phyloP scores from a whole-genome alignment of 257 asterid genomes.

The Plantago ovata region DNA sequence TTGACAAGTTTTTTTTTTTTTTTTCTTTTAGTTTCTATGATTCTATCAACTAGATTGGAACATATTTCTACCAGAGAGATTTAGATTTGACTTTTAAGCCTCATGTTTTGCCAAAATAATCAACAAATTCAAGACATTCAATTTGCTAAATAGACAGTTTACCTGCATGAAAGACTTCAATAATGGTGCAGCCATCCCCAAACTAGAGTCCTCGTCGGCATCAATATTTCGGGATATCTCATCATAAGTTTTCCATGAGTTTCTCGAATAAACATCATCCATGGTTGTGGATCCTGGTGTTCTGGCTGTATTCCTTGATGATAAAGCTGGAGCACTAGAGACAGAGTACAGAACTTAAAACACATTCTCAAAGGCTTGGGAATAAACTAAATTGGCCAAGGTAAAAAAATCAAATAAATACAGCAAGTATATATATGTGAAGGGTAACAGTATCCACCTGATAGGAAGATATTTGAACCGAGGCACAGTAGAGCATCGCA shows the following conservation, averaged over 20 bases:
- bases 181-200: constrained; percentile 93
- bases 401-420: background rate
- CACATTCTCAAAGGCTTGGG: background rate
- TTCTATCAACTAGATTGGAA: no score
- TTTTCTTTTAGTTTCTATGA: no score
- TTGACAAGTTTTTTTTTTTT: no score
- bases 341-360: constrained; percentile 5
- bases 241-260: constrained; percentile 77
- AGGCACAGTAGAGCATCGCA: constrained; percentile 94
- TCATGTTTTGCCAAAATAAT: no score
- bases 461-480: constrained; percentile 98
- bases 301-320: constrained; percentile 60
- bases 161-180: constrained; percentile 99
- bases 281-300: constrained; percentile 56
- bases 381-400: constrained; percentile 7
- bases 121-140: background rate
- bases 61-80: no score
- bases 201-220: constrained; percentile 63
- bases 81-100: no score
- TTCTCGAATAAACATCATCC: constrained; percentile 77
- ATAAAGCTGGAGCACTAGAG: constrained; percentile 90
- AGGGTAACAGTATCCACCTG: constrained; percentile 53
- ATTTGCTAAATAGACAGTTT: constrained; percentile 5
- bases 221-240: constrained; percentile 63
- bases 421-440: constrained; percentile 4